Base-by-base conservation (phyloP, 2,329 filamentous ascomycete genomes). In the Penicillium sp. region DNA sequence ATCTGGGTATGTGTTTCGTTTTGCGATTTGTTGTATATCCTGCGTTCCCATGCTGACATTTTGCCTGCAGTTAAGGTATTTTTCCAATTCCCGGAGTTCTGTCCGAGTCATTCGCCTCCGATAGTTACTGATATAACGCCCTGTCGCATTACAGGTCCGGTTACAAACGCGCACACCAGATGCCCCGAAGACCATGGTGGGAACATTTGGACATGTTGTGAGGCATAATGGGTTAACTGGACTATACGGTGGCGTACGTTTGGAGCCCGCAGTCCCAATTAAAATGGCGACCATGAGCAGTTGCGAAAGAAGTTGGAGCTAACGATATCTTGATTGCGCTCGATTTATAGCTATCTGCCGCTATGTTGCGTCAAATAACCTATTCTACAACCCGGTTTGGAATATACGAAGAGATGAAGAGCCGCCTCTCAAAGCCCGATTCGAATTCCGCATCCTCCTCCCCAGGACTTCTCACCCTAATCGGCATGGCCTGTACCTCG, bases 311-410 rank as follows among this genome's bases (percentile, higher is more conserved):
- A 45, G 17, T n/a, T 33, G 5, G 34, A 47, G 27, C 41, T 55
- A 46, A 52, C 33, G 8, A 34, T 17, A 27, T 17, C 24, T 33
- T 30, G 20, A 54, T 52, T 49, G 43, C 13, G 29, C 32, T 41
- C 32, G 44, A 29, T 40, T 17, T 61, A 45, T 64, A 86, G 76
- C 85, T 97, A 52, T 95, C 92, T 2, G 94, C 94, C 61, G 94
- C 92, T 50, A 84, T 97, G 42, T 83, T 97, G 51, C 92, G 94
- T 59, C 94, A 97, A 78, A 83, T 92, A 62, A 97, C 94, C 53
- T 99, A 99, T 79, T 94, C 89, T 53, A 99, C 94, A 44, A 94
- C 91, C 30, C 90, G 94, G 42, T 99, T 99, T 77, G 94, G 91
- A 59, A 86, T 97, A 59, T 99, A 99, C 79, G 94, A 97, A 76